Conservation (phyloP, 441 rosid species). For the Gossypium schwendimanii region DNA sequence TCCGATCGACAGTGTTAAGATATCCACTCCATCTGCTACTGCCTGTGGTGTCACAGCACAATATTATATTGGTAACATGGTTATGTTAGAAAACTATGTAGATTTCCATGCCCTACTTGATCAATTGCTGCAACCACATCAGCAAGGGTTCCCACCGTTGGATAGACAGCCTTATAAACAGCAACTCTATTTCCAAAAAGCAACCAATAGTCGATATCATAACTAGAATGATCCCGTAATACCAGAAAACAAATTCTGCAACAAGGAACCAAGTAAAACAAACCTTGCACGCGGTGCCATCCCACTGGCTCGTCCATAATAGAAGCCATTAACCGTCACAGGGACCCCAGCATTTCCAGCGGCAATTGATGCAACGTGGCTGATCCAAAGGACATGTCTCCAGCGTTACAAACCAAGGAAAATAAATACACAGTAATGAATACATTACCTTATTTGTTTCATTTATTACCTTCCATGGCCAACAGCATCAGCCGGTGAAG, state of each 20-base stretch:
- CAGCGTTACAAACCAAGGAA: neutral
- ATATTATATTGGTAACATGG: neutral
- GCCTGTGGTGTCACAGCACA: constrained; percentile 31
- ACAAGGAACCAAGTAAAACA: neutral
- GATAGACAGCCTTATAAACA: constrained; percentile 53
- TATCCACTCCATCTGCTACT: constrained; percentile 51
- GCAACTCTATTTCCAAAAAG: constrained; percentile 39
- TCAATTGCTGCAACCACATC: constrained; percentile 69
- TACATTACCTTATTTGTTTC: neutral
- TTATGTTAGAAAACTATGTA: neutral
- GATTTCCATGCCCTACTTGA: constrained; percentile 32
- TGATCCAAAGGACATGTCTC: constrained; percentile 15
- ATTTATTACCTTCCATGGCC: constrained; percentile 81
- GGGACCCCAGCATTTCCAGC: constrained; percentile 62
- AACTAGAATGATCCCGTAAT: neutral
- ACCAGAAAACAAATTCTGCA: neutral
- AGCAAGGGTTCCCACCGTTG: constrained; percentile 47
- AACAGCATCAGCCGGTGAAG: constrained; percentile 71
- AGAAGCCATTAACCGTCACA: constrained; percentile 45
- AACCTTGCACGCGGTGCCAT: constrained; percentile 69
- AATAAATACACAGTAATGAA: neutral
- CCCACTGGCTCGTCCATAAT: constrained; percentile 56
- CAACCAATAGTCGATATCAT: neutral
- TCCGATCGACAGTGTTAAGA: constrained; percentile 43
- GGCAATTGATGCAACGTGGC: constrained; percentile 62